phyloP scores from a whole-genome alignment of 2,329 filamentous ascomycete genomes.

The Mariannaea elegans region DNA sequence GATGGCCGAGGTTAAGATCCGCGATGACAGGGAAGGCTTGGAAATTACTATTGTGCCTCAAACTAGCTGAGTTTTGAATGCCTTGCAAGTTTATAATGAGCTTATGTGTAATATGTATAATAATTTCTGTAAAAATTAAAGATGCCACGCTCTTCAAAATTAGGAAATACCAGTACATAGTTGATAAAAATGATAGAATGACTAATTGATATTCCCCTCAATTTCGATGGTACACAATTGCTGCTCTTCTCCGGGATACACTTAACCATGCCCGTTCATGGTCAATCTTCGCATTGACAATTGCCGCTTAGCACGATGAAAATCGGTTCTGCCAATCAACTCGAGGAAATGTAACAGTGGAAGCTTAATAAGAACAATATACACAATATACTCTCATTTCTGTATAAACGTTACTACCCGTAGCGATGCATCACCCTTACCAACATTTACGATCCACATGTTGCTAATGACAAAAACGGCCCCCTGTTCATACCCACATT shows the following conservation, averaged over 20 bases:
- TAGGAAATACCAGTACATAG: slow-evolving; percentile 5
- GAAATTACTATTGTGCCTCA: slow-evolving; percentile 52
- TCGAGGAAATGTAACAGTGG: too few relatives aligned
- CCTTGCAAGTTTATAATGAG: slow-evolving; percentile 25
- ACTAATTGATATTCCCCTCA: slow-evolving; percentile 4
- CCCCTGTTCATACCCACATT: slow-evolving; percentile 5
- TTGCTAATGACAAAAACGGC: slow-evolving; percentile 3
- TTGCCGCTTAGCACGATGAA: too few relatives aligned
- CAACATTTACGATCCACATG: slow-evolving; percentile 6
- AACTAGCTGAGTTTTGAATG: slow-evolving; percentile 11
- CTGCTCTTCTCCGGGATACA: neutral
- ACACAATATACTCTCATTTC: neutral
- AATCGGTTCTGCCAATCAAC: too few relatives aligned
- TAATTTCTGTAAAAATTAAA: slow-evolving; percentile 16
- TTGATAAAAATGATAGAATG: slow-evolving; percentile 19
- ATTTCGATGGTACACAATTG: neutral
- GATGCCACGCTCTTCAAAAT: slow-evolving; percentile 10
- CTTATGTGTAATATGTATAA: slow-evolving; percentile 36
- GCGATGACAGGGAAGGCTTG: slow-evolving; percentile 67
- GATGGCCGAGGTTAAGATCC: slow-evolving; percentile 74
- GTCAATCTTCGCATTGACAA: neutral
- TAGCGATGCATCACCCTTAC: too few relatives aligned
- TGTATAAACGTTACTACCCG: neutral
- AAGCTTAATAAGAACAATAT: too few relatives aligned
- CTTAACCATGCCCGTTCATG: neutral